A percentile compares a stretch with the other conserved stretches of the same genome.
Conservation (phyloP, 2,329 filamentous ascomycete genomes). For the Colletotrichum chrysophilum region DNA sequence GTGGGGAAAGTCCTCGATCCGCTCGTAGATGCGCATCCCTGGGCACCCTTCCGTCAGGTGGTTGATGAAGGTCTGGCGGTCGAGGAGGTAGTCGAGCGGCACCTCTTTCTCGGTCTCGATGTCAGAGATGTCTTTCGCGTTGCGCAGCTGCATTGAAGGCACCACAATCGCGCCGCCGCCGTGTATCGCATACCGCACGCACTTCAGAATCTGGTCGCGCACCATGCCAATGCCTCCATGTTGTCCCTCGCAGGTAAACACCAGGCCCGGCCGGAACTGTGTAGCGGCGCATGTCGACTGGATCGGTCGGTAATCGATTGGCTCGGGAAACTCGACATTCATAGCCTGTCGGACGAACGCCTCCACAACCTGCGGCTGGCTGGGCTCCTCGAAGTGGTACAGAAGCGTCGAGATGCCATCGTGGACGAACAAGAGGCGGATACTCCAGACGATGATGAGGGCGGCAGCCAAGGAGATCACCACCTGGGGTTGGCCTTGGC, state of each 20-base stretch:
- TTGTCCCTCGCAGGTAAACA: conserved; percentile 45
- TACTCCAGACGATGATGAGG: conserved; percentile 13
- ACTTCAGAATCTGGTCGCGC: conserved; percentile 45
- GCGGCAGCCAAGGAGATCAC: not conserved
- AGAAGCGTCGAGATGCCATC: not conserved
- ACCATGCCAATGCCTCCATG: conserved; percentile 44
- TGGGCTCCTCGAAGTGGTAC: not conserved
- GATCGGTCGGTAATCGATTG: conserved; percentile 39
- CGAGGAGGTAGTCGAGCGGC: conserved; percentile 33
- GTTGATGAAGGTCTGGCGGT: conserved; percentile 28
- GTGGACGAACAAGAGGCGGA: not conserved
- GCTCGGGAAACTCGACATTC: conserved; percentile 37
- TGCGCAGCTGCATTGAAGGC: conserved; percentile 39
- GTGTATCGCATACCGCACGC: conserved; percentile 43
- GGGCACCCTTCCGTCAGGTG: conserved; percentile 31
- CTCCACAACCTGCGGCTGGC: conserved; percentile 7
- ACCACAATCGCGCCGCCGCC: conserved; percentile 40
- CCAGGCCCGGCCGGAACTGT: conserved; percentile 36
- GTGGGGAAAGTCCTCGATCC: conserved; percentile 30
- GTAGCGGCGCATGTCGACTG: conserved; percentile 34
- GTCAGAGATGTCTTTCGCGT: conserved; percentile 33
- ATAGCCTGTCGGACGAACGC: conserved; percentile 29
- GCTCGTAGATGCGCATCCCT: conserved; percentile 30
- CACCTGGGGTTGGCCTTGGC: conserved; percentile 5
- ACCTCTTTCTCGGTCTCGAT: conserved; percentile 32